Conservation (phyloP, 176 grass and related monocot genomes). For the Oryza longistaminata region DNA sequence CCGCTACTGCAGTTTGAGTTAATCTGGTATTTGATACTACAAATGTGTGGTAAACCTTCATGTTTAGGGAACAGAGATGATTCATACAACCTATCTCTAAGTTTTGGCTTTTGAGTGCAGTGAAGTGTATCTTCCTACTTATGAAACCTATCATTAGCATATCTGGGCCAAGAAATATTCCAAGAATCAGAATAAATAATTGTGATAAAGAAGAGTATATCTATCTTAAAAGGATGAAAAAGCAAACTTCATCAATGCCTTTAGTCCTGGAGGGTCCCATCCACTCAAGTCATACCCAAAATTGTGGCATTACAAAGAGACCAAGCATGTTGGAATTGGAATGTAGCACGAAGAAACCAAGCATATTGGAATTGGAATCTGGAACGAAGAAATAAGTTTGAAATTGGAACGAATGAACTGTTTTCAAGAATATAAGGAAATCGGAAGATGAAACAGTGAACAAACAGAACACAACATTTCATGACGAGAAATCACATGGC, state of each 20-base stretch:
- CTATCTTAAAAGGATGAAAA: neutral
- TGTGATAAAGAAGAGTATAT: neutral
- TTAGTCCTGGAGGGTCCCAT: neutral
- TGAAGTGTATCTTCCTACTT: neutral
- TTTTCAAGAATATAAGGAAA: neutral
- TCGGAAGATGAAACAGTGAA: neutral
- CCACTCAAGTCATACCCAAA: neutral
- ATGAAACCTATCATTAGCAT: neutral
- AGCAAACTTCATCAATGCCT: neutral
- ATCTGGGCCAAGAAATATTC: neutral
- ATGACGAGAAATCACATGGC: neutral
- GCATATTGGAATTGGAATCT: slow-evolving; percentile 2
- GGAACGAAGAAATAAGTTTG: neutral
- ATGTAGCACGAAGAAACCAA: neutral
- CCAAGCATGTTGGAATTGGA: neutral
- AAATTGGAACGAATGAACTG: neutral
- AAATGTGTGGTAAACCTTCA: neutral
- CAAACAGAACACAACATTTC: neutral
- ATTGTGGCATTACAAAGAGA: neutral
- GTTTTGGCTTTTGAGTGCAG: neutral
- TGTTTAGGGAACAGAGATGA: neutral
- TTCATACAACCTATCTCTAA: neutral
- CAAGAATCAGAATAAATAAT: neutral
- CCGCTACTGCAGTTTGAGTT: neutral
- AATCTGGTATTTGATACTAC: neutral